Conservation (phyloP, 2,329 filamentous ascomycete genomes). For the Colletotrichum brevisporum region DNA sequence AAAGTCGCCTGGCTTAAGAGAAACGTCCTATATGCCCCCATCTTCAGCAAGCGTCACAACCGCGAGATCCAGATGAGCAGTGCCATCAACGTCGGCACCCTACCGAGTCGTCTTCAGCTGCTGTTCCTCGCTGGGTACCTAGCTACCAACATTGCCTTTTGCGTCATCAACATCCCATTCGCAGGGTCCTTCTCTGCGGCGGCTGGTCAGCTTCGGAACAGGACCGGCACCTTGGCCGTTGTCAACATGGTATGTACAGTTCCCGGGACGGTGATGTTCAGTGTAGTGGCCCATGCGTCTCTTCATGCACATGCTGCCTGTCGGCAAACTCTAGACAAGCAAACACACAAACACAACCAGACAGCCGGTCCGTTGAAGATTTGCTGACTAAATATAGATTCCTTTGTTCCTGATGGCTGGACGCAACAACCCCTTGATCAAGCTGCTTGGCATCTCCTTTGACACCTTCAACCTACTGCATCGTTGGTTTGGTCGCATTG, state of each 20-base stretch:
- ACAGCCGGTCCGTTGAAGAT: conserved; percentile 8
- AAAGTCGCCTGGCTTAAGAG: conserved; percentile 75
- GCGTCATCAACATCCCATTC: conserved; percentile 76
- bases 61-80: conserved; percentile 74
- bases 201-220: conserved; percentile 71
- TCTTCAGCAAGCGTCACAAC: conserved; percentile 77
- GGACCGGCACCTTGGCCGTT: conserved; percentile 77
- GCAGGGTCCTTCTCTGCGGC: conserved; percentile 59
- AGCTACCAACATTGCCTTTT: conserved; percentile 81
- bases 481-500: conserved; percentile 84
- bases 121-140: conserved; percentile 72
- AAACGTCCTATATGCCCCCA: conserved; percentile 74
- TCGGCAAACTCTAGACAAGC: background rate
- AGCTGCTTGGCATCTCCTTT: conserved; percentile 80
- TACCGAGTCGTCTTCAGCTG: conserved; percentile 76
- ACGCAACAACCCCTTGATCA: conserved; percentile 84
- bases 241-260: conserved; percentile 78
- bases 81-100: conserved; percentile 72
- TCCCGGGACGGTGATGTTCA: background rate
- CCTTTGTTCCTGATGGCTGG: conserved; percentile 82
- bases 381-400: conserved; percentile 51
- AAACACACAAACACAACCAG: background rate
- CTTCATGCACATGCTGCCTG: conserved; percentile 1
- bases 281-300: background rate
- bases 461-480: conserved; percentile 88